Evolutionary conservation across 2,329 filamentous ascomycete genomes (phyloP).

Genomic region (Rhynchosporium agropyri): DNA sequence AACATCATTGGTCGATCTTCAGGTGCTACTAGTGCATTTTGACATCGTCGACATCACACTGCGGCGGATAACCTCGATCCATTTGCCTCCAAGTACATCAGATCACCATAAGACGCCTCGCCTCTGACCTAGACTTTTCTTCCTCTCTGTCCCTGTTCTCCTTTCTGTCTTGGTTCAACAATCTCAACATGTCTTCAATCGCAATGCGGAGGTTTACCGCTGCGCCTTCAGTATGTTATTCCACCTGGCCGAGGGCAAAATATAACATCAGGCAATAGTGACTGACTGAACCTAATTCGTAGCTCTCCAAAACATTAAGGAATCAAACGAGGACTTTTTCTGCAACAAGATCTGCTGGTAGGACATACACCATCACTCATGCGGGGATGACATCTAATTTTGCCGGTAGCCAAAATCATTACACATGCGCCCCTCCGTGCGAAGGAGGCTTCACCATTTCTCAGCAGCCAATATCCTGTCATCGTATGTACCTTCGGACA

Average conservation of each 20-base stretch:
- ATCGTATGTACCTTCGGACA: slow-evolving; percentile 60
- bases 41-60: slow-evolving; percentile 24
- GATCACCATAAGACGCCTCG: slow-evolving; percentile 5
- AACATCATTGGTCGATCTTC: slow-evolving; percentile 26
- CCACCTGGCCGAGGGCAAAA: slow-evolving; percentile 20
- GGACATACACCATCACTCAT: slow-evolving; percentile 39
- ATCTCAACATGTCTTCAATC: slow-evolving; percentile 62
- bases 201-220: slow-evolving; percentile 63
- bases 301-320: slow-evolving; percentile 48
- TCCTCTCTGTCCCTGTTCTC: slow-evolving; percentile 27
- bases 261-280: slow-evolving; percentile 4
- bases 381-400: slow-evolving; percentile 27
- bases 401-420: slow-evolving; percentile 73
- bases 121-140: not conserved
- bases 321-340: slow-evolving; percentile 79
- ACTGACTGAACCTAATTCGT: slow-evolving; percentile 32
- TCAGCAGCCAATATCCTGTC: slow-evolving; percentile 90
- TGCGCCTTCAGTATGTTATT: slow-evolving; percentile 56
- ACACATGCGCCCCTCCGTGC: slow-evolving; percentile 84
- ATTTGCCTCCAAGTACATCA: not conserved
- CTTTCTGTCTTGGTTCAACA: slow-evolving; percentile 20
- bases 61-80: not conserved
- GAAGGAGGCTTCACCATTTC: slow-evolving; percentile 86
- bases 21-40: slow-evolving; percentile 30
- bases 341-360: slow-evolving; percentile 79